A percentile compares a stretch with the other conserved stretches of the same genome.
Conservation (phyloP, 1,139 yeast species). For the Pichia sp. region DNA sequence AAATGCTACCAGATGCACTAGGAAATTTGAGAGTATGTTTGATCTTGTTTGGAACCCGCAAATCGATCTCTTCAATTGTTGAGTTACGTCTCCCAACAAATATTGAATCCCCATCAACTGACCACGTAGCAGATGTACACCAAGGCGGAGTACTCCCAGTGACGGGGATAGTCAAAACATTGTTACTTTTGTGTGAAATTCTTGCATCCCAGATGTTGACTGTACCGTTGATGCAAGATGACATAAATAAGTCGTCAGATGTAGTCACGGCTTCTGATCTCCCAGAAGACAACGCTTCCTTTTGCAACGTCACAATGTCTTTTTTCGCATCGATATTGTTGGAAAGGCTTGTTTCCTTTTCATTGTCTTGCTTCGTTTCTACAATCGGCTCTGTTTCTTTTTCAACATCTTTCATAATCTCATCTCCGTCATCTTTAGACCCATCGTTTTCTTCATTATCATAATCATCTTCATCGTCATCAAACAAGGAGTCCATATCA, state of each 20-base stretch:
- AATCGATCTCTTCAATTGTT: slow-evolving; percentile 75
- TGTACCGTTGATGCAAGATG: slow-evolving; percentile 81
- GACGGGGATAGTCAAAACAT: slow-evolving; percentile 24
- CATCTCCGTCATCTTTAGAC: slow-evolving; percentile 50
- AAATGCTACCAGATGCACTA: slow-evolving; percentile 84
- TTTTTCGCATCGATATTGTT: slow-evolving; percentile 5
- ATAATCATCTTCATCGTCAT: slow-evolving; percentile 6
- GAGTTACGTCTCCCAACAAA: slow-evolving; percentile 89
- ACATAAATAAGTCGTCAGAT: slow-evolving; percentile 55
- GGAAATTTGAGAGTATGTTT: slow-evolving; percentile 67
- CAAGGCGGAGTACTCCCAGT: slow-evolving; percentile 44
- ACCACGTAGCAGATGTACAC: slow-evolving; percentile 94
- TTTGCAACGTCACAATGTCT: slow-evolving; percentile 15
- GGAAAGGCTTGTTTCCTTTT: slow-evolving; percentile 3
- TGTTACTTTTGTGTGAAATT: slow-evolving; percentile 26
- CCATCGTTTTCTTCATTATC: slow-evolving; percentile 14
- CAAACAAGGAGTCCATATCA: neutral
- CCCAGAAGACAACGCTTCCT: slow-evolving; percentile 15
- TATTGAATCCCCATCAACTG: slow-evolving; percentile 68
- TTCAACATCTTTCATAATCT: slow-evolving; percentile 5
- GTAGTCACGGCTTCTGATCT: slow-evolving; percentile 12
- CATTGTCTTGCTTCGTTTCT: neutral
- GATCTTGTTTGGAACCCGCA: slow-evolving; percentile 37
- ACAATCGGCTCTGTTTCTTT: neutral
- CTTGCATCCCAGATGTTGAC: slow-evolving; percentile 81